These are phyloP conservation scores for Yarrowia alimentaria DNA, from an alignment of 805 yeast genomes.

Conservation along the genomic window DNA sequence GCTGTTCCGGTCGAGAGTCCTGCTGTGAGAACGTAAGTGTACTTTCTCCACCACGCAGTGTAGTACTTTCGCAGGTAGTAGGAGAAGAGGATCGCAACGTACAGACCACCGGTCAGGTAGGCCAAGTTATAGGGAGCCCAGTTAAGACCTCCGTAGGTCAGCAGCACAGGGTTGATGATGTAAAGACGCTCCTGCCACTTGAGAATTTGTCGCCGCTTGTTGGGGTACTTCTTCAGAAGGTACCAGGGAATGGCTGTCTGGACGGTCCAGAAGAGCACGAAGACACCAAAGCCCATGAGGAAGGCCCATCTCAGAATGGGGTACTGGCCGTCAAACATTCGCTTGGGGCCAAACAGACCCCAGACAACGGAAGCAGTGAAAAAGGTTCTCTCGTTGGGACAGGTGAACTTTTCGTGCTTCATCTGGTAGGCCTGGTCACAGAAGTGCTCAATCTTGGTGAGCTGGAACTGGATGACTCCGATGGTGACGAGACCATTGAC, in stretches of 20 bases:
- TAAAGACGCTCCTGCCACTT: background rate
- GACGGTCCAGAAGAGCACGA: background rate
- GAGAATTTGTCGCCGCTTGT: background rate
- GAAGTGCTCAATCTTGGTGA: slow-evolving; percentile 37
- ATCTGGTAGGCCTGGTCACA: slow-evolving; percentile 30
- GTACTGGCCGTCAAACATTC: slow-evolving; percentile 42
- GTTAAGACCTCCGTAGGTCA: background rate
- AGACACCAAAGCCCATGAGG: slow-evolving; percentile 30
- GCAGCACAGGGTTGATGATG: background rate
- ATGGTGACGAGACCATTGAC: slow-evolving; percentile 37
- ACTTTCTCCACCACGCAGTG: slow-evolving; percentile 44
- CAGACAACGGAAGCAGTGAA: slow-evolving; percentile 49
- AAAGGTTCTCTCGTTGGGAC: slow-evolving; percentile 45
- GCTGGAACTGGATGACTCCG: slow-evolving; percentile 39
- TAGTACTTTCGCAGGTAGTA: slow-evolving; percentile 47
- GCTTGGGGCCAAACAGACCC: slow-evolving; percentile 51
- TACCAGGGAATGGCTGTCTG: background rate
- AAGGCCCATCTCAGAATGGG: slow-evolving; percentile 33
- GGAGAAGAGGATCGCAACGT: slow-evolving; percentile 44
- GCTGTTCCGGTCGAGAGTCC: slow-evolving; percentile 54
- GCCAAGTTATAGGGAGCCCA: slow-evolving; percentile 1
- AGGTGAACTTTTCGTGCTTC: slow-evolving; percentile 34
- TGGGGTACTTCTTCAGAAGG: background rate
- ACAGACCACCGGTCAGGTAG: slow-evolving; percentile 42
- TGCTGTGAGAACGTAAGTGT: slow-evolving; percentile 50